phyloP scores from a whole-genome alignment of 75 land plant species.

The Cryptomeria japonica region DNA sequence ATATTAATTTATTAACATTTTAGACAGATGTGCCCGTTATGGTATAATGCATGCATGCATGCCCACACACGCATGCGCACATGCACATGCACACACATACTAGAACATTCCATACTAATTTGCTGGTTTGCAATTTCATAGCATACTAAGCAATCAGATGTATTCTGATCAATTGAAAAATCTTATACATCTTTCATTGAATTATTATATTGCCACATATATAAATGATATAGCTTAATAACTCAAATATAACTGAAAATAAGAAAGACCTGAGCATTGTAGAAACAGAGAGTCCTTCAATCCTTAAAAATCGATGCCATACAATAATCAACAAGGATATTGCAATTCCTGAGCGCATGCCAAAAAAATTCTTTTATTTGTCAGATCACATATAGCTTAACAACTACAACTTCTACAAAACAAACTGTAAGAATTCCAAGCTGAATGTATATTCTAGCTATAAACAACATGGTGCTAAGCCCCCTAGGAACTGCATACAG shows the following conservation, averaged over 20 bases:
- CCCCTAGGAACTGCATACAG: not conserved
- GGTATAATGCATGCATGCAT: too few relatives aligned
- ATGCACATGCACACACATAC: too few relatives aligned
- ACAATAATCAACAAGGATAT: slow-evolving; percentile 58
- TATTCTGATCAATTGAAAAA: not conserved
- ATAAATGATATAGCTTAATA: not conserved
- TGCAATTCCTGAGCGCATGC: slow-evolving; percentile 46
- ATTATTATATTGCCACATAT: not conserved
- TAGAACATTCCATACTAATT: not conserved
- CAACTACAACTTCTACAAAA: not conserved
- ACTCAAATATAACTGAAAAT: not conserved
- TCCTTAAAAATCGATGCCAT: slow-evolving; percentile 45
- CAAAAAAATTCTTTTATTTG: not conserved
- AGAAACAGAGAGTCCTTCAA: slow-evolving; percentile 31
- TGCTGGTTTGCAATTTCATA: not conserved
- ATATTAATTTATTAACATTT: too few relatives aligned
- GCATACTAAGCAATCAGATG: not conserved
- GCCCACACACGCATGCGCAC: too few relatives aligned
- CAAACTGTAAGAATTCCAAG: not conserved
- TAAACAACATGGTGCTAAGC: not conserved
- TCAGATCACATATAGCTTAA: not conserved
- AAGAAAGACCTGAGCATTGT: slow-evolving; percentile 41
- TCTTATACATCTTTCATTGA: not conserved
- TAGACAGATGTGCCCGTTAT: too few relatives aligned
- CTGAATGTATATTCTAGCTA: not conserved